Percentiles rank a stretch among this genome's conserved stretches.
These are phyloP conservation scores for Candida nemodendra DNA, from an alignment of 805 yeast species.

Conservation along the genomic window DNA sequence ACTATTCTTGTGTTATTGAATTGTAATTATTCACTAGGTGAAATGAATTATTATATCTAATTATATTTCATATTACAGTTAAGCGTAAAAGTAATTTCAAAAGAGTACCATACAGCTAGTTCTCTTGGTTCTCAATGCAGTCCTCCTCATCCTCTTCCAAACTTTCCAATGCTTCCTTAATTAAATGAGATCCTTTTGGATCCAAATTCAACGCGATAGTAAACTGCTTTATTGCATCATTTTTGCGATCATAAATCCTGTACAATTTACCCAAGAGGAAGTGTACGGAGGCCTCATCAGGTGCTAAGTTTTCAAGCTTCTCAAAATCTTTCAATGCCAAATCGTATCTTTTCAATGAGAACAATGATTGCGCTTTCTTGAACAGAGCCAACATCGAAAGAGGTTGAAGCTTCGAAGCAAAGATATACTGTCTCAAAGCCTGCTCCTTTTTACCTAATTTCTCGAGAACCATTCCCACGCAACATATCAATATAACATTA, in stretches of 20 bases:
- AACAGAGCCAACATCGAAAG: slow-evolving; percentile 81
- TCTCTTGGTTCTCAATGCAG: slow-evolving; percentile 13
- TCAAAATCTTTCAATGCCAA: slow-evolving; percentile 77
- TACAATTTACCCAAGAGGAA: slow-evolving; percentile 84
- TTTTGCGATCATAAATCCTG: slow-evolving; percentile 68
- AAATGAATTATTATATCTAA: slow-evolving; percentile 3
- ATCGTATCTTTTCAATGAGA: slow-evolving; percentile 66
- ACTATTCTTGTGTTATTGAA: too few species aligned
- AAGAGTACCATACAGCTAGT: slow-evolving; percentile 4
- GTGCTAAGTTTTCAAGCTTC: slow-evolving; percentile 69
- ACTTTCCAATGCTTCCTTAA: slow-evolving; percentile 77
- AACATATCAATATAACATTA: slow-evolving; percentile 84
- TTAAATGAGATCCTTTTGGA: slow-evolving; percentile 86
- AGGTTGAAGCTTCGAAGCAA: slow-evolving; percentile 85
- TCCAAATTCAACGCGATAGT: slow-evolving; percentile 88
- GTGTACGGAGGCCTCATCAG: slow-evolving; percentile 94
- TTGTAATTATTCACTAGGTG: too few species aligned
- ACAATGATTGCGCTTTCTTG: slow-evolving; percentile 81
- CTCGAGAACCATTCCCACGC: slow-evolving; percentile 91
- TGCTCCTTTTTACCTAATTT: slow-evolving; percentile 63
- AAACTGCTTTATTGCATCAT: slow-evolving; percentile 78
- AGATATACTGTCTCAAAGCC: slow-evolving; percentile 78
- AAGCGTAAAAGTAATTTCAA: neutral
- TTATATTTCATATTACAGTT: slow-evolving; percentile 12
- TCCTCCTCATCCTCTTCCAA: slow-evolving; percentile 25